Evolutionary conservation across 495 filamentous ascomycete species (phyloP), one percentile per base, ranked within the genome.

Genomic region (Tetracladium marchalianum): DNA sequence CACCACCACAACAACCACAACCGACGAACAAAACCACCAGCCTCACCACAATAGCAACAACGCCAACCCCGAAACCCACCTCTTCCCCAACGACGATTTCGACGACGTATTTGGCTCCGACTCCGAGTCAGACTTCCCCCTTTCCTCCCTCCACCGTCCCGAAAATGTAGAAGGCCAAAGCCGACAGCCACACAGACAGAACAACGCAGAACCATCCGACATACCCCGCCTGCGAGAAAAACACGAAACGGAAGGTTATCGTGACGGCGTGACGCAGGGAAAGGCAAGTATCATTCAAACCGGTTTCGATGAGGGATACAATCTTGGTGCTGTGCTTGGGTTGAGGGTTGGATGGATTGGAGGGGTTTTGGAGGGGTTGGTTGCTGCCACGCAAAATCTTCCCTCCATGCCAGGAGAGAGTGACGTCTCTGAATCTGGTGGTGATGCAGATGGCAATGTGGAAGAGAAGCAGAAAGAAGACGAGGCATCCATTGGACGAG

Each of bases 281-380:
- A 96, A 95, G 62, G 65, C 69, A 11, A 53, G 69, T 40, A 75
- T 73, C 50, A 73, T 93, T 11, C 90, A 97, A 58, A 61, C 63
- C 13, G 90, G 92, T 6, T 96, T 97, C 58, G 92, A 97, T 60
- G 83, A 88, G 44, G 90, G 88, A 0, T 97, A 84, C 49, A 61
- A 71, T 1, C 69, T 95, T 1, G 92, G 90, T 31, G 88, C 86
- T 2, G 72, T 78, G 19, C 62, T 95, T 24, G 90, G 90, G 1
- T 66, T 82, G 54, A 69, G 73, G 0, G 81, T 78, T 0, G 89
- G 89, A 0, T 77, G 73, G 27, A 57, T 88, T 12, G 60, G 92
- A 4, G 88, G 88, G 0, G 65, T 82, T 7, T 50, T 93, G 15
- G 83, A 90, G 57, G 85, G 82, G 0, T 44, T 90, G 13, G 52